Evolutionary conservation across 2,329 filamentous ascomycete species (phyloP), one percentile per base, ranked within the genome.

Genomic region (Phyllosticta citriasiana): DNA sequence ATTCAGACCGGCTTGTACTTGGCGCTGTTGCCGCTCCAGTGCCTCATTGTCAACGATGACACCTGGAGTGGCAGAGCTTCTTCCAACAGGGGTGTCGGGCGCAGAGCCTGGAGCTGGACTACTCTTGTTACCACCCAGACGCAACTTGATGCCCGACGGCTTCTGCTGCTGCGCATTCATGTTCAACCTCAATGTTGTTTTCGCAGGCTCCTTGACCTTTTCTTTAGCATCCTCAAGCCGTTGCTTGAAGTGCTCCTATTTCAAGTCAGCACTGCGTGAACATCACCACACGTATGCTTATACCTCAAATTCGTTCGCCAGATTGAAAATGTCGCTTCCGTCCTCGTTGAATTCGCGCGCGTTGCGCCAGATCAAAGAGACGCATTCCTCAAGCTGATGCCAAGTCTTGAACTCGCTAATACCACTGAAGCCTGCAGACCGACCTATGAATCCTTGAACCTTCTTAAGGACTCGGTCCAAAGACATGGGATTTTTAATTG

Each of bases 311-410:
- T 94, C 86, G 56, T 86, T 83, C 0, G 91, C 90, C 63, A 94
- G 79, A 24, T 83, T 79, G 65, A 86, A 90, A 57, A 96, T 92
- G 16, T 91, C 88, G 69, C 92, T 96, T 3, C 88, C 89, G 70
- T 96, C 91, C 72, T 96, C 90, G 66, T 97, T 97, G 78, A 93
- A 97, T 63, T 87, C 87, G 68, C 86, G 88, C 0, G 91, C 91
- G 73, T 97, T 97, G 56, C 82, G 82, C 92, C 92, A 97, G 53
- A 97, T 85, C 58, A 89, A 81, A 67, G 86, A 88, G 12, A 89
- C 81, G 68, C 89, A 88, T 59, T 91, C 86, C 71, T 91, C 90
- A 66, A 96, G 90, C 0, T 85, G 82, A 61, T 85, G 82, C 92
- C 92, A 97, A 57, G 79, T 88, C 72, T 90, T 92, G 74, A 91